These are phyloP conservation scores for Boletus sp. DNA, from an alignment of 1,284 basidiomycete genomes.

Conservation along the genomic window DNA sequence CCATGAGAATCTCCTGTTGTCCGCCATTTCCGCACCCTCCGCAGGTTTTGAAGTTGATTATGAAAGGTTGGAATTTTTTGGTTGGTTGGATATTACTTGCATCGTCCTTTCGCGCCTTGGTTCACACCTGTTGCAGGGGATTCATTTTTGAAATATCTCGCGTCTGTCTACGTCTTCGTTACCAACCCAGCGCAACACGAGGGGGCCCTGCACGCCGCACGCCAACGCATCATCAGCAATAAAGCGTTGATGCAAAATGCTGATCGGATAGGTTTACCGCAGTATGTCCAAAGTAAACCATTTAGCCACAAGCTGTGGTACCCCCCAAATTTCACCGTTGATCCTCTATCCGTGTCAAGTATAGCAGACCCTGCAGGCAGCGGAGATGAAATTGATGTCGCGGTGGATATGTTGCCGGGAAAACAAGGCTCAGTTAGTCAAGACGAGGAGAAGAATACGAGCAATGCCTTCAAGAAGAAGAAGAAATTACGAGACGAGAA, in stretches of 20 bases:
- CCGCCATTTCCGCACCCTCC: constrained; percentile 65
- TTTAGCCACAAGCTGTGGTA: constrained; percentile 64
- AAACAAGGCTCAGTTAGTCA: constrained; percentile 15
- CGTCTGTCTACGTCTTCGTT: constrained; percentile 70
- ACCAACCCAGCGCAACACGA: constrained; percentile 58
- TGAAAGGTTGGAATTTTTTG: constrained; percentile 76
- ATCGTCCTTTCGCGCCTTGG: constrained; percentile 10
- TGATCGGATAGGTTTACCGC: constrained; percentile 54
- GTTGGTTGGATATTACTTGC: constrained; percentile 46
- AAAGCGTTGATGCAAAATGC: constrained; percentile 55
- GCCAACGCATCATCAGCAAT: constrained; percentile 72
- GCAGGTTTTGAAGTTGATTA: constrained; percentile 68
- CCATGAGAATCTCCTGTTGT: constrained; percentile 53
- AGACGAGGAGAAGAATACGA: constrained; percentile 16
- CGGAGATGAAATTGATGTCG: constrained; percentile 28
- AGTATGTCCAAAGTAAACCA: constrained; percentile 69
- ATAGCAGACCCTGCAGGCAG: constrained; percentile 21
- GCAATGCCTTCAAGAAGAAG: constrained; percentile 35
- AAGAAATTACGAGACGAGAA: constrained; percentile 46
- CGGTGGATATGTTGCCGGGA: constrained; percentile 7
- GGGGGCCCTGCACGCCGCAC: constrained; percentile 57
- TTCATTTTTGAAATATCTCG: constrained; percentile 73
- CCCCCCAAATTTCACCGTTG: constrained; percentile 46
- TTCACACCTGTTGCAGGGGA: constrained; percentile 51
- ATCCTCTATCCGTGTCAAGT: constrained; percentile 16